Base-by-base conservation (phyloP, 768 basidiomycete species). In the Hydnomerulius pinastri region DNA sequence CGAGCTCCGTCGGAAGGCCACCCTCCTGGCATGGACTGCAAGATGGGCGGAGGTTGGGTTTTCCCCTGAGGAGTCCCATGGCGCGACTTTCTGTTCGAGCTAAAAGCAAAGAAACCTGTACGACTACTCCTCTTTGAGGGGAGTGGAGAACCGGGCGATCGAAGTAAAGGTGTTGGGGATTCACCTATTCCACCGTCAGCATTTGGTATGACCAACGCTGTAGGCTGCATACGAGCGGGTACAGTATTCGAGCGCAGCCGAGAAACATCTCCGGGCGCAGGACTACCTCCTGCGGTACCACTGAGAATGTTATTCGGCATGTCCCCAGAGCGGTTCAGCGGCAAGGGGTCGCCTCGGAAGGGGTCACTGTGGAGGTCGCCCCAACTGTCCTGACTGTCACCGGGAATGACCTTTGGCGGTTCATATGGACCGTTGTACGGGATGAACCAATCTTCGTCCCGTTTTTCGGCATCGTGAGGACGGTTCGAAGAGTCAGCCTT, bases 351-450 rank as follows among this genome's bases (percentile, higher is more conserved):
- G 24, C 43, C 59, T 33, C 69, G 42, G 23, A 68, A 59, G 6
- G 61, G 58, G 35, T 64, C 68, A 21, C 70, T 64, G 17, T 69
- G 70, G 11, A 60, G 59, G 50, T 77, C 73, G 2, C 73, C 72
- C 70, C 74, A 76, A 54, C 72, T 73, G 54, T 73, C 66, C 11
- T 36, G 35, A 1, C 30, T n/a, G 67, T 58, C 36, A 42, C 20
- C 51, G 51, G 57, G 61, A 55, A 48, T 32, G 56, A 38, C 59
- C 53, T 21, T 67, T 55, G 51, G 73, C n/a, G 65, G 63, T 55
- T 85, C 83, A 66, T 79, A 77, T 1, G 84, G 82, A 1, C 82
- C 82, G 54, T 79, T 81, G 72, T 86, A 84, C 1, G 83, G 82
- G 41, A 80, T 80, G 65, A 83, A 83, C 78, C 81, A 82, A 48